Evolutionary conservation across 345 rosid genomes (phyloP), one percentile per base, ranked within the genome.

Genomic region (Diplotaxis tenuifolia): DNA sequence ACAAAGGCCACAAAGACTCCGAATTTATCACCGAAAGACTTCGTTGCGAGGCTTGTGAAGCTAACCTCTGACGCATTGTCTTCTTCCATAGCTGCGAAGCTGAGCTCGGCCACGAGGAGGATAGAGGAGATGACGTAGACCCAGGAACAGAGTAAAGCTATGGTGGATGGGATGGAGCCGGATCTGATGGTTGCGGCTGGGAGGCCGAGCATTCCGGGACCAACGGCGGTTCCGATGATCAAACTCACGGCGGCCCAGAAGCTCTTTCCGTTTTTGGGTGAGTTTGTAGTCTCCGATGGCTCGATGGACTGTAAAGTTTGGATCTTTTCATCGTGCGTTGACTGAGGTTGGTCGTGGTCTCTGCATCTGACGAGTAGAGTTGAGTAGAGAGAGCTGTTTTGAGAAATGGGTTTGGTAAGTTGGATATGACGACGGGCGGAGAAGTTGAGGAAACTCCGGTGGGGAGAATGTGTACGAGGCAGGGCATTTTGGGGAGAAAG

Each of bases 171-270:
- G 67, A 88, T 67, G 5, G 97, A 82, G 14, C 97, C 98, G 7
- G 91, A 87, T 76, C 75, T 88, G 72, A 89, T 82, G 4, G 96
- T 93, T 68, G 90, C 86, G 34, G 94, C 91, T 7, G 97, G 98
- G 55, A 93, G 86, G 52, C 92, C 92, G 49, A 89, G 83, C 94
- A 91, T 91, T 16, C 97, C 98, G 9, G 97, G 96, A 34, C 98
- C 97, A 4, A 91, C 97, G 36, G 98, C 97, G 27, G 94, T 91
- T 65, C 98, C 97, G 52, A 93, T 79, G 64, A 93, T 89, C 78
- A 93, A 89, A 82, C 83, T 83, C 57, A 93, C 94, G 61, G 94
- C 97, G 76, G 94, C 97, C 98, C 97, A 93, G 75, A 91, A 93
- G 76, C 78, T 89, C 78, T 85, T 89, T 65, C 79, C 83, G 4